A percentile compares a stretch with the other conserved stretches of the same genome.
Evolutionary conservation across 2,329 filamentous ascomycete species (phyloP).

Genomic region (Fusarium sp.): DNA sequence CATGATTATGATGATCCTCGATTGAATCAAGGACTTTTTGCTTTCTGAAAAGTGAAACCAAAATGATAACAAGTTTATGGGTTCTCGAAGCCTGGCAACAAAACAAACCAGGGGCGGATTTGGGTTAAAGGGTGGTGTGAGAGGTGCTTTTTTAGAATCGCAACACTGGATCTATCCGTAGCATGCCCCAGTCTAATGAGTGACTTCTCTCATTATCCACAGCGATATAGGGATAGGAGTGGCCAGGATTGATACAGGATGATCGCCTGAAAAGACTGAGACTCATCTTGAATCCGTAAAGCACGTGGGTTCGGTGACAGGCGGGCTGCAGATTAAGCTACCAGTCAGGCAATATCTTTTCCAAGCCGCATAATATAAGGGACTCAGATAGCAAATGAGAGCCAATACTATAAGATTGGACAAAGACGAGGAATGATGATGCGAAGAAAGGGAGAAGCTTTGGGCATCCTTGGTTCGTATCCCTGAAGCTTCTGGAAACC

Average conservation of each 20-base stretch:
- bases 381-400: neutral
- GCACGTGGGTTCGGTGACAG: conserved; percentile 1
- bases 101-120: conserved; percentile 26
- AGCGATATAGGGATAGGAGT: neutral
- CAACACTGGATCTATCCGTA: conserved; percentile 33
- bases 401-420: conserved; percentile 2
- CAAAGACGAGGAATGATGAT: conserved; percentile 9
- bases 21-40: conserved; percentile 2
- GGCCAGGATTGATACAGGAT: conserved; percentile 9
- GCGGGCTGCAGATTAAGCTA: neutral
- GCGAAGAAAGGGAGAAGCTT: conserved; percentile 21
- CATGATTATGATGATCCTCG: conserved; percentile 3
- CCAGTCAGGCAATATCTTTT: neutral
- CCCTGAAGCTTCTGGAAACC: conserved; percentile 16
- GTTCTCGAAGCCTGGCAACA: conserved; percentile 7
- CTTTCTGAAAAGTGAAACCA: neutral
- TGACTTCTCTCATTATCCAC: conserved; percentile 15
- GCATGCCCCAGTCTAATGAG: conserved; percentile 22
- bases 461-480: neutral
- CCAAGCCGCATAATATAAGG: neutral
- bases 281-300: conserved; percentile 2
- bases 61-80: conserved; percentile 23
- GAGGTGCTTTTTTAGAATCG: conserved; percentile 6
- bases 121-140: conserved; percentile 24
- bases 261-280: conserved; percentile 8